These are phyloP conservation scores for Nepenthes gracilis DNA, from an alignment of 148 eudicot species.

Conservation along the genomic window DNA sequence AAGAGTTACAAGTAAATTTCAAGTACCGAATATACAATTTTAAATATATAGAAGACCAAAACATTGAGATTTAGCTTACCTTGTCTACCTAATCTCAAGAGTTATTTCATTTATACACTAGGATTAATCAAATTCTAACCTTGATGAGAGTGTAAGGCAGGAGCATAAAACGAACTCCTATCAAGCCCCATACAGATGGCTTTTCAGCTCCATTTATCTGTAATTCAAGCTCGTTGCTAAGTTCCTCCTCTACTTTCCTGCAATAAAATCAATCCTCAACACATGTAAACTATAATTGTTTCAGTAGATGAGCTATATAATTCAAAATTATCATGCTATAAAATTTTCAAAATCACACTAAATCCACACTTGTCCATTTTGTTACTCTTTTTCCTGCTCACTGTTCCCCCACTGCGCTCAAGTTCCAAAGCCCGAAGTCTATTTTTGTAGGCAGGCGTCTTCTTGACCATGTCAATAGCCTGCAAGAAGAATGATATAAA, in stretches of 20 bases:
- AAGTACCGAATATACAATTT: background rate
- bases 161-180: conserved; percentile 65
- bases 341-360: conserved; percentile 1
- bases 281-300: background rate
- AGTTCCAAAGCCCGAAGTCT: conserved; percentile 69
- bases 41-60: background rate
- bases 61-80: background rate
- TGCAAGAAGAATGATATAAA: conserved; percentile 10
- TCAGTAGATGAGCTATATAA: background rate
- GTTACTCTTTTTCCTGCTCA: conserved; percentile 62
- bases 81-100: background rate
- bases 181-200: conserved; percentile 78
- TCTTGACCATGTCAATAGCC: conserved; percentile 94
- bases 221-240: conserved; percentile 89
- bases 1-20: too few relatives aligned
- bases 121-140: conserved; percentile 16
- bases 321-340: background rate
- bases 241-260: conserved; percentile 71
- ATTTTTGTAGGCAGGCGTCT: conserved; percentile 94
- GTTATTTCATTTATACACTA: background rate
- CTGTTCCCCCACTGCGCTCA: conserved; percentile 76
- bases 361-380: conserved; percentile 56
- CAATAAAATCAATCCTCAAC: conserved; percentile 4
- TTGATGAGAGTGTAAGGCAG: conserved; percentile 75
- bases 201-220: conserved; percentile 95